These are phyloP conservation scores for Pichia sp. DNA, from an alignment of 1,139 yeast species.

Conservation along the genomic window DNA sequence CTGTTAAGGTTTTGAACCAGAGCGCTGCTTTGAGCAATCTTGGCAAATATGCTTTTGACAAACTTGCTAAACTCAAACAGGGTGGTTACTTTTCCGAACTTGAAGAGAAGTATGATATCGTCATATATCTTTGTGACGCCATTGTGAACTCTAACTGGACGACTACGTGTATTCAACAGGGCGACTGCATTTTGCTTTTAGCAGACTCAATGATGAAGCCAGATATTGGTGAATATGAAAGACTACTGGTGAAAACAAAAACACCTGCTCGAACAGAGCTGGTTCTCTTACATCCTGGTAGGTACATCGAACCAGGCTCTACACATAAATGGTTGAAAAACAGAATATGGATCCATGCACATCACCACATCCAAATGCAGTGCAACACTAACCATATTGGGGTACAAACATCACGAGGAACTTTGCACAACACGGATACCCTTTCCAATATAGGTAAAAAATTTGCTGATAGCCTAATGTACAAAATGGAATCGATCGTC, in stretches of 20 bases:
- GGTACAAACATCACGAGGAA: no score
- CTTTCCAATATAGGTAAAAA: conserved; percentile 18
- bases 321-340: conserved; percentile 80
- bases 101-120: conserved; percentile 83
- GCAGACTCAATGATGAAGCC: conserved; percentile 66
- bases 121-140: conserved; percentile 85
- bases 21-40: conserved; percentile 72
- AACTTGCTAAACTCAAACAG: conserved; percentile 73
- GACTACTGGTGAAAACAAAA: conserved; percentile 62
- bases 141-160: conserved; percentile 86
- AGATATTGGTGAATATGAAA: conserved; percentile 79
- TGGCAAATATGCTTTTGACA: conserved; percentile 92
- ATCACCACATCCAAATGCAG: conserved; percentile 78
- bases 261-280: conserved; percentile 88
- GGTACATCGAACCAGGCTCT: conserved; percentile 75
- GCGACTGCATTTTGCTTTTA: conserved; percentile 73
- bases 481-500: conserved; percentile 23
- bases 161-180: conserved; percentile 85
- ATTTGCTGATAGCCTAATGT: conserved; percentile 19
- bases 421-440: conserved; percentile 3
- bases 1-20: conserved; percentile 74
- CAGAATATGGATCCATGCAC: conserved; percentile 86
- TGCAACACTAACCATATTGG: conserved; percentile 10
- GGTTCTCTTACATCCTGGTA: conserved; percentile 76
- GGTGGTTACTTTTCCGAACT: conserved; percentile 86